These are phyloP conservation scores for Petunia hybrid DNA, from an alignment of 305 asterid species.

Conservation along the genomic window DNA sequence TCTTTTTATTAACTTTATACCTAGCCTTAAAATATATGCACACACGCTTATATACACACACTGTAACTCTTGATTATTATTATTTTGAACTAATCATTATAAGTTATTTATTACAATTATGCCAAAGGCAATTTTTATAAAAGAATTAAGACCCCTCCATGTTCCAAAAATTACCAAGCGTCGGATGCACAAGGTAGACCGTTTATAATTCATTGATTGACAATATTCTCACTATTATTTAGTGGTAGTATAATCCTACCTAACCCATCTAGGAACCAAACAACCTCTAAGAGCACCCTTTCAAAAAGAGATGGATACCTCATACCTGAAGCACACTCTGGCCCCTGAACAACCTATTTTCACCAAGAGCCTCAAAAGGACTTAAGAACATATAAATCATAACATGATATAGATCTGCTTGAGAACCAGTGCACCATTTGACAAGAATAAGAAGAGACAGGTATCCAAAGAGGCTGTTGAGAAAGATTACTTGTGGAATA, in stretches of 20 bases:
- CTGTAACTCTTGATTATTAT: neutral
- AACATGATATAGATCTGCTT: slow-evolving; percentile 96
- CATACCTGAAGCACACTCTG: slow-evolving; percentile 89
- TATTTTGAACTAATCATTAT: neutral
- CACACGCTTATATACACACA: neutral
- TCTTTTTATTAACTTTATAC: neutral
- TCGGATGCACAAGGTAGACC: slow-evolving; percentile 14
- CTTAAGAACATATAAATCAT: slow-evolving; percentile 99
- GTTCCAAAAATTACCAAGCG: slow-evolving; percentile 10
- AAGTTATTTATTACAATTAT: neutral
- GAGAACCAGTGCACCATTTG: slow-evolving; percentile 97
- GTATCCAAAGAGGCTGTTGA: slow-evolving; percentile 95
- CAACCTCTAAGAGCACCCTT: slow-evolving; percentile 30
- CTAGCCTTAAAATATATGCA: neutral
- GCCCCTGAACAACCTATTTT: slow-evolving; percentile 89
- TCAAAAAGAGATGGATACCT: slow-evolving; percentile 24
- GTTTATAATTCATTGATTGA: neutral
- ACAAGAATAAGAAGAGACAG: slow-evolving; percentile 85
- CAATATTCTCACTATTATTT: neutral
- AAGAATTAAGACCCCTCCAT: neutral
- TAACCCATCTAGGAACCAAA: neutral
- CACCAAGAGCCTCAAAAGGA: slow-evolving; percentile 93
- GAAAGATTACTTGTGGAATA: slow-evolving; percentile 93
- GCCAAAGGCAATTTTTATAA: neutral
- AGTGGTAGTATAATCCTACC: slow-evolving; percentile 2